Evolutionary conservation across 208 protist genomes (phyloP).

Genomic region (Crithidia mellificae): DNA sequence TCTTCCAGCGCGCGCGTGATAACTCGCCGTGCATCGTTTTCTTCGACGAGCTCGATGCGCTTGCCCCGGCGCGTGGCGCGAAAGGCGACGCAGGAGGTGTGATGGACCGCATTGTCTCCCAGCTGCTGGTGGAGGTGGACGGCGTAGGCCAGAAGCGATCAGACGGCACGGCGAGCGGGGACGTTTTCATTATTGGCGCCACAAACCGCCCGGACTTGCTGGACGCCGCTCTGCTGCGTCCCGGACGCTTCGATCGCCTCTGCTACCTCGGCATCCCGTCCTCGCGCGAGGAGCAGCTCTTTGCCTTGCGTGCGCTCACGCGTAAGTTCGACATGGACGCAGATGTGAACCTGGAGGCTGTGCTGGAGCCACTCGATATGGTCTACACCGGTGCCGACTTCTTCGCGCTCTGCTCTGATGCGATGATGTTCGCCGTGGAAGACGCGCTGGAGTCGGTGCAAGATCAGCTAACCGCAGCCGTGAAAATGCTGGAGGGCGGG

Average conservation of each 20-base stretch:
- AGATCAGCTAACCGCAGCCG: constrained; percentile 2
- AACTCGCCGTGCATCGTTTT: constrained; percentile 93
- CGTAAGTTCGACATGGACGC: constrained; percentile 77
- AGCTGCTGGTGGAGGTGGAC: constrained; percentile 92
- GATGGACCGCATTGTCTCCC: constrained; percentile 94
- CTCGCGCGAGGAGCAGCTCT: constrained; percentile 79
- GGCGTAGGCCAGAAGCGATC: constrained; percentile 75
- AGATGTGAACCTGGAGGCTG: constrained; percentile 62
- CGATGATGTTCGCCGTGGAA: constrained; percentile 94
- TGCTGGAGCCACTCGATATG: constrained; percentile 71
- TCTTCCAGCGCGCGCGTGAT: constrained; percentile 90
- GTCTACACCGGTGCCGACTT: constrained; percentile 96
- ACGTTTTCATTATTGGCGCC: constrained; percentile 94
- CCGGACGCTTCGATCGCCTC: constrained; percentile 89
- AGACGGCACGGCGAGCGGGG: constrained; percentile 60
- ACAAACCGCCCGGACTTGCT: constrained; percentile 93
- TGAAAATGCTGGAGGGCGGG: background rate
- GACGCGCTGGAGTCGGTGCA: constrained; percentile 60
- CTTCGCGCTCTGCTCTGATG: constrained; percentile 93
- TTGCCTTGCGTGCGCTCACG: constrained; percentile 74
- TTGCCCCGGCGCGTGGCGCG: constrained; percentile 84
- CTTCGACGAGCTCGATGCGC: constrained; percentile 93
- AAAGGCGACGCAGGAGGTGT: constrained; percentile 90
- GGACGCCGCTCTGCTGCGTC: constrained; percentile 91
- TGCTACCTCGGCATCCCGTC: constrained; percentile 88